Conservation (phyloP, 371 early-diverging fungal genomes). For the Lichtheimia corymbifera region DNA sequence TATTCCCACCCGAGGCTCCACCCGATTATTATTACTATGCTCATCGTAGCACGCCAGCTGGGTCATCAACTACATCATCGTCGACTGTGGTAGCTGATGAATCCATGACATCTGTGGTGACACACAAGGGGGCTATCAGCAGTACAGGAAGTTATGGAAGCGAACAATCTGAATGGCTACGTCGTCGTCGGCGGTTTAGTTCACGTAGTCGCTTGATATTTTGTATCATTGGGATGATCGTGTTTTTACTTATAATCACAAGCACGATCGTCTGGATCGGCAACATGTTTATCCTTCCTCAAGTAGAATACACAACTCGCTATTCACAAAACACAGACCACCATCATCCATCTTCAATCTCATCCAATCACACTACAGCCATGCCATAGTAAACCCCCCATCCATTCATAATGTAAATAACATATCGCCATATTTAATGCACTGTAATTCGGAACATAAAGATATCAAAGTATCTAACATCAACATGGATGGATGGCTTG, state of each 20-base stretch:
- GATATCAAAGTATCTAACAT: too few species aligned
- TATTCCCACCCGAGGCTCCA: conserved; percentile 15
- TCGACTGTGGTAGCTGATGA: conserved; percentile 10
- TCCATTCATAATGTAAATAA: too few species aligned
- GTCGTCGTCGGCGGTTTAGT: conserved; percentile 5
- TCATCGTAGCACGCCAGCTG: background rate
- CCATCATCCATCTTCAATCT: background rate
- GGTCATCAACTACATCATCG: background rate
- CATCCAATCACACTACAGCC: too few species aligned
- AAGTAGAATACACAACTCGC: conserved; percentile 13
- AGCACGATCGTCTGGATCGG: conserved; percentile 17
- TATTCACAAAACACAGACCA: conserved; percentile 16
- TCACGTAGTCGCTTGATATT: conserved; percentile 4
- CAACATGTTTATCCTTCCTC: conserved; percentile 17
- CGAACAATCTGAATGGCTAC: conserved; percentile 13
- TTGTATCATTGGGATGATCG: conserved; percentile 17
- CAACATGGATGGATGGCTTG: too few species aligned
- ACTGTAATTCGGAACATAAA: too few species aligned
- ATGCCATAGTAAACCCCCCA: too few species aligned
- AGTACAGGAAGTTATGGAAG: background rate
- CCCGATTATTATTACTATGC: conserved; percentile 17
- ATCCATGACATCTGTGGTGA: conserved; percentile 10
- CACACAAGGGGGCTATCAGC: background rate
- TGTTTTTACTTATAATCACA: conserved; percentile 13
- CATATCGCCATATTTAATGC: too few species aligned